Base-by-base conservation (phyloP, 2,329 filamentous ascomycete species). In the Xylariaceae sp. region DNA sequence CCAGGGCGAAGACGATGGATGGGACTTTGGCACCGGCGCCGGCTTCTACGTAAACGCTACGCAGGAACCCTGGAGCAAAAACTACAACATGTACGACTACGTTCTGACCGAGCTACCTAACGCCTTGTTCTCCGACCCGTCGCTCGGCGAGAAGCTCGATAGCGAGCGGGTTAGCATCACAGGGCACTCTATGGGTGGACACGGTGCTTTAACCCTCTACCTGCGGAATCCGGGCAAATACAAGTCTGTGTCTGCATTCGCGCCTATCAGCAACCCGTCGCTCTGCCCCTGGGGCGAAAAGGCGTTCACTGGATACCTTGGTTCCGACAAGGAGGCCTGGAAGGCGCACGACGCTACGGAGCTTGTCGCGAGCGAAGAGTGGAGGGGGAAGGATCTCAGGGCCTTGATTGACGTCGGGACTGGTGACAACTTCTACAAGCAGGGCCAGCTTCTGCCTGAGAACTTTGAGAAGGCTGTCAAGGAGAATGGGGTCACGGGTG, bases 81-180 rank as follows among this genome's bases (percentile, higher is more conserved):
- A 90, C 69, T 99, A 99, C 79, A 87, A 86, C 63, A 99, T 99
- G 94, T 91, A 97, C 78, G 84, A 81, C 57, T 99, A 99, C 76
- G 81, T 99, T 60, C 86, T 88, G n/a, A 72, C 81, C 48, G 94
- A 99, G 73, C 84, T 99, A n/a, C 93, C 92, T 1, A 74, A 78
- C 14, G 77, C 85, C 1, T 80, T 97, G 19, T 95, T 92, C 71
- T 71, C 72, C 31, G 76, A 44, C 38, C 79, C 69, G 69, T 36
- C 12, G 9, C 96, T 91, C 73, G 76, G 81, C 31, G 79, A 70
- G 61, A 56, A 83, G 66, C 76, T 99, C 31, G 93, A 97, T 70
- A 66, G 71, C 0, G 72, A 65, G 28, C 80, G 87, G 39, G 84
- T 97, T 50, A 88, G 86, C 71, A 94, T 99, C 65, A 90, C 89